Evolutionary conservation across 2,329 filamentous ascomycete species (phyloP), one percentile per base, ranked within the genome.

Genomic region (Penicillium italicum): DNA sequence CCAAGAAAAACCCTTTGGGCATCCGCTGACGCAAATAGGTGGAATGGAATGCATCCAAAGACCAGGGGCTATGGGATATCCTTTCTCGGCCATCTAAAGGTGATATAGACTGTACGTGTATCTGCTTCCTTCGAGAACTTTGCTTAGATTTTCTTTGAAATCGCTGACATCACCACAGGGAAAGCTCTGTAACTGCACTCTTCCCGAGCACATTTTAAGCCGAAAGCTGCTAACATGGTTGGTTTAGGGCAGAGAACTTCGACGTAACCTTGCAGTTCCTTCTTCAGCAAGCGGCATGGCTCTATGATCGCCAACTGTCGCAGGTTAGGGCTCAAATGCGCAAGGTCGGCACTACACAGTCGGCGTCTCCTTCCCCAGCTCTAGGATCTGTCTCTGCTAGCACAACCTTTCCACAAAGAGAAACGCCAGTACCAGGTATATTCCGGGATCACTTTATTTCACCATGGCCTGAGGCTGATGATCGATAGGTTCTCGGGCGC

Each of bases 321-420:
- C 91, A 97, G 71, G 90, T 97, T 45, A 85, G 90, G 62, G 91
- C 89, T 20, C 91, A 97, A 75, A 91, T 97, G 79, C 85, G 89
- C 59, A 94, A 88, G 58, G 76, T 78, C 9, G 74, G 70, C 37
- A 73, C 67, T 31, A 72, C 72, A 9, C 72, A 76, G 28, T 76
- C 76, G 14, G 70, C 64, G 28, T 72, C 75, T 7, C 67, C 76
- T 3, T 76, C 75, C n/a, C 76, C 77, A 8, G 71, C 63, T 10
- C 73, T 74, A 4, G 73, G 71, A 9, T 79, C 77, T 9, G 66
- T 72, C 6, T 73, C 76, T 11, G 76, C 72, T 10, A 79, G 76
- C 50, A 62, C 65, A 24, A 73, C 74, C 26, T 61, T 75, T 5
- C 54, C 69, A 4, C 66, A 71, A 61, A 74, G 65, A 46, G 63